phyloP scores from a whole-genome alignment of 345 rosid genomes.

The Lumnitzera racemosa region DNA sequence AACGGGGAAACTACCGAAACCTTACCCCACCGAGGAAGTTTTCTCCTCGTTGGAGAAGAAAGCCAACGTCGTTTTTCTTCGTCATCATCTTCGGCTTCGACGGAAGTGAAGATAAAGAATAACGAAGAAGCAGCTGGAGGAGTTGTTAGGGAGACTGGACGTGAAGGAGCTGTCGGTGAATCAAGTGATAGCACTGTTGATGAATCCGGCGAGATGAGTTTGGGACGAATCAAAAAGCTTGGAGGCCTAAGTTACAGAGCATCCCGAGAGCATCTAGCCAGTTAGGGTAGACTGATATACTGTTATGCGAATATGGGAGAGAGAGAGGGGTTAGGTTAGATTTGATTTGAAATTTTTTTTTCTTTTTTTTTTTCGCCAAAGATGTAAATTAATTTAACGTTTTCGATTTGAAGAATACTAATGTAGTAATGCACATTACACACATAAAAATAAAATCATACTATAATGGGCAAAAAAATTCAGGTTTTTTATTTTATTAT shows the following conservation, averaged over 20 bases:
- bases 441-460: no score
- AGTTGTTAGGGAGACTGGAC: conserved; percentile 36
- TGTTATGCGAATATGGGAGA: no score
- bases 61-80: no score
- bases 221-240: conserved; percentile 28
- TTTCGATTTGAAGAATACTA: no score
- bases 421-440: no score
- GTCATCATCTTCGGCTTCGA: background rate
- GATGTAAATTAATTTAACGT: background rate
- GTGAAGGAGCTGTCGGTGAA: conserved; percentile 29
- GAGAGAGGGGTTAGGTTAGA: no score
- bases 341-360: background rate
- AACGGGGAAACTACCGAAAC: no score
- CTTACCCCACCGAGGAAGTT: background rate
- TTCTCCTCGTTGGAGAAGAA: background rate
- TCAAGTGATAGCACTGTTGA: conserved; percentile 33
- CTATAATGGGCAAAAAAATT: no score
- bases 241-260: conserved; percentile 61
- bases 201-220: conserved; percentile 9
- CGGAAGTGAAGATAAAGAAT: conserved; percentile 50
- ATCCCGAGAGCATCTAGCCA: conserved; percentile 38
- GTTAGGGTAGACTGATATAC: background rate
- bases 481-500: no score
- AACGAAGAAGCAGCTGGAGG: conserved; percentile 44
- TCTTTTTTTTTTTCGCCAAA: background rate